Base-by-base conservation (phyloP, 1,139 yeast genomes). In the Yamadazyma spencermartinsiae region DNA sequence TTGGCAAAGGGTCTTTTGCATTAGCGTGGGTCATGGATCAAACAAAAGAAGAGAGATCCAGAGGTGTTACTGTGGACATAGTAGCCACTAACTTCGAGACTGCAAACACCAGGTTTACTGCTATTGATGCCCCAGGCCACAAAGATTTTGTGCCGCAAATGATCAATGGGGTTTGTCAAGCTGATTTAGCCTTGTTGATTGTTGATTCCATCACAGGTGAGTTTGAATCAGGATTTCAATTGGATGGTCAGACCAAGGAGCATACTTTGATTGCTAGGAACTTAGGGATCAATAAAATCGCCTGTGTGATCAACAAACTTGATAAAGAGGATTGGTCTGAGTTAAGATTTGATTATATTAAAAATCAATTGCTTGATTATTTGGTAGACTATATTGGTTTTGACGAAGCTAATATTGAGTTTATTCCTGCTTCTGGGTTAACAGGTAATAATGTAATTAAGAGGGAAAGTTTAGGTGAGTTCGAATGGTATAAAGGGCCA, bases 11-110 rank as follows among this genome's bases (percentile, higher is more conserved):
- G 1, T 89, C 98, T 1, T 94, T 94, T 63, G 95, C 96, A 11
- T 72, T 90, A 39, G 98, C 98, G 0, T 94, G 99, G 99, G 82
- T 92, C 10, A 79, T 92, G 87, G 99, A 94, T 59, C 96, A 90
- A 61, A 89, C 98, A 0, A 68, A 76, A 1, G 98, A 92, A 58
- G 99, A 94, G 62, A 76, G 99, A 51, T 61, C 74, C 5, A 65
- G 90, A 46, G 98, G 99, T 46, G 96, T 94, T 4, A 94, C 99
- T 2, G 87, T 92, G 29, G 98, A 94, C 51, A 84, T 90, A 24
- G 86, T 95, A 50, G 86, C 92, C 20, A 86, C 94, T 24, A 76
- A 79, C 35, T 87, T 94, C 51, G 90, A 85, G 51, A 87, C 97
- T 0, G 51, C 59, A 0, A 61, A 58, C 1, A 75, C 84, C 1